phyloP scores from a whole-genome alignment of 495 filamentous ascomycete species.

The Sordaria brevicollis region DNA sequence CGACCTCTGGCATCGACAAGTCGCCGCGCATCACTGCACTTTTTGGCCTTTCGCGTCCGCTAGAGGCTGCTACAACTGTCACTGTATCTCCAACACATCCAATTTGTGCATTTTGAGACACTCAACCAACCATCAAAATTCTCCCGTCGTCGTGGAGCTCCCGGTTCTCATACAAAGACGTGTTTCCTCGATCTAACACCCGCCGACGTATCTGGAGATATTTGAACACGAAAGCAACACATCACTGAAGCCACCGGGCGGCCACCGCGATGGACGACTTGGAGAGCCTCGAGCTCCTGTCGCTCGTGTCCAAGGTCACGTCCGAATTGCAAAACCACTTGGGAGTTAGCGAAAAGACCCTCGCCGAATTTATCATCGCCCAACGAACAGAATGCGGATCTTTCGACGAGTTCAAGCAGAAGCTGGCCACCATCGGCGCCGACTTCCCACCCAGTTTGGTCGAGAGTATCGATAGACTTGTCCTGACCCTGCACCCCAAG shows the following conservation, averaged over 20 bases:
- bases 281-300: slow-evolving; percentile 80
- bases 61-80: neutral
- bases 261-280: slow-evolving; percentile 69
- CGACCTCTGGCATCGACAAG: neutral
- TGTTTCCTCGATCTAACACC: neutral
- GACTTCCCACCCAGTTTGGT: slow-evolving; percentile 86
- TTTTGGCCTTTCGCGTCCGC: neutral
- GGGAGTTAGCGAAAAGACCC: slow-evolving; percentile 83
- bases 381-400: slow-evolving; percentile 68
- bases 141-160: neutral
- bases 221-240: neutral
- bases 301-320: slow-evolving; percentile 88
- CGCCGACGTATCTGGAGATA: neutral
- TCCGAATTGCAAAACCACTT: slow-evolving; percentile 91
- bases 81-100: neutral
- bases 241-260: neutral
- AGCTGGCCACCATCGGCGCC: slow-evolving; percentile 59
- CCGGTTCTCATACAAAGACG: neutral
- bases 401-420: slow-evolving; percentile 57
- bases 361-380: slow-evolving; percentile 91
- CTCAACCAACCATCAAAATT: neutral
- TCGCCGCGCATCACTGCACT: neutral
- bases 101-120: neutral
- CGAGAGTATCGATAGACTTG: slow-evolving; percentile 80
- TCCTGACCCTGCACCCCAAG: slow-evolving; percentile 83